Base-by-base conservation (phyloP, 805 yeast genomes). In the Priceomyces fermenticarens region DNA sequence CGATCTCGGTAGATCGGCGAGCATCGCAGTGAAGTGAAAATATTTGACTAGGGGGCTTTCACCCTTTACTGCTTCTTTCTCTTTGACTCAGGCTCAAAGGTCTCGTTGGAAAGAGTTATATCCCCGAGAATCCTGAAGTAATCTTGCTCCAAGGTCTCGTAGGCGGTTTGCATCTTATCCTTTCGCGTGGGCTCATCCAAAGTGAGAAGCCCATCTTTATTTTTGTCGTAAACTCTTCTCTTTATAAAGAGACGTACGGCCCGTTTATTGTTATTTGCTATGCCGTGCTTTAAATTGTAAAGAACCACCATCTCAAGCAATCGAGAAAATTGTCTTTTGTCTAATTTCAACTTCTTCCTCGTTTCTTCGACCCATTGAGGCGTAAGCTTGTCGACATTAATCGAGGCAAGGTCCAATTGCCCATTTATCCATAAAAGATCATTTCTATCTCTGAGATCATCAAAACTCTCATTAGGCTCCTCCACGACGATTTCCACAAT, bases 391-490 rank as follows among this genome's bases (percentile, higher is more conserved):
- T 45, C 42, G 47, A 54, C 38, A 42, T 46, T 33, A 41, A 48
- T 27, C 20, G 50, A 25, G n/a, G 46, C 31, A 23, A 72, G 54
- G 25, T 51, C 45, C 13, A 57, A 34, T 28, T 12, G 15, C 2
- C 43, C 30, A n/a, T 47, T 49, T 17, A 65, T 45, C 35, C 65
- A 44, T n/a, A 41, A 36, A 49, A 88, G 67, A 55, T 93, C 98
- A 47, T 81, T 75, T 26, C 91, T 69, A 57, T 93, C 97, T 43
- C 99, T 74, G 49, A 93, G 67, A 55, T 87, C 95, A 56, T 93
- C 99, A 63, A 93, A 91, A 28, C 80, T 79, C 57, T 89, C 97
- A 55, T 85, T 86, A 2, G 98, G 98, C 58, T 93, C 99, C 58
- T 93, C 98, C 3, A 93, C 88, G 0, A 91, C 88, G 30, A 93